Conservation (phyloP, 2,329 filamentous ascomycete species). For the Exserohilum turcica region DNA sequence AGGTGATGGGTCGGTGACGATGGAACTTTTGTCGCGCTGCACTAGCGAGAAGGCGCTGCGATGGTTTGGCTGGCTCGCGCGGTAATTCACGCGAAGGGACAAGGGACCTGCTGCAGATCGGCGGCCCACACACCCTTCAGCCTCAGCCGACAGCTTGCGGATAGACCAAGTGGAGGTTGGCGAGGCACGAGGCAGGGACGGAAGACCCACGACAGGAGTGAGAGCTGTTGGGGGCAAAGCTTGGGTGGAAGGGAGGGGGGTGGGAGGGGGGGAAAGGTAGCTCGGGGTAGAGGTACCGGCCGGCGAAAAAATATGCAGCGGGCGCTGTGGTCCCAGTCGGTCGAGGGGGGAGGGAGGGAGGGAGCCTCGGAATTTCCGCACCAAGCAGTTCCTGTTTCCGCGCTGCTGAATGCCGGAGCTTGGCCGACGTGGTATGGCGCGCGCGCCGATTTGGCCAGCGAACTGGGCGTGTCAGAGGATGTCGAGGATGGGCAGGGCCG, state of each 20-base stretch:
- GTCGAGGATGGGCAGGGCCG: neutral
- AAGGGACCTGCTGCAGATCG: conserved; percentile 44
- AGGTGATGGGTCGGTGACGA: conserved; percentile 21
- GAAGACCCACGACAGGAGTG: conserved; percentile 32
- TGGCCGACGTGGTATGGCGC: conserved; percentile 17
- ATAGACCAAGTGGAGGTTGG: conserved; percentile 42
- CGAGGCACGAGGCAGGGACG: conserved; percentile 42
- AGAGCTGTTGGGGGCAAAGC: conserved; percentile 17
- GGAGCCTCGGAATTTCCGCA: conserved; percentile 32
- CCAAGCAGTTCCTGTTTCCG: conserved; percentile 28
- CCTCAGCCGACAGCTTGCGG: conserved; percentile 44
- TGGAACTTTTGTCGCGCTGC: conserved; percentile 16
- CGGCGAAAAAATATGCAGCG: conserved; percentile 36
- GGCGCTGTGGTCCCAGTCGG: conserved; percentile 22
- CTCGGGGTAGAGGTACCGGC: conserved; percentile 21
- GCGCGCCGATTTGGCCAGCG: neutral
- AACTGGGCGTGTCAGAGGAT: neutral
- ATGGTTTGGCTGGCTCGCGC: conserved; percentile 39
- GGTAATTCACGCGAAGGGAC: conserved; percentile 41
- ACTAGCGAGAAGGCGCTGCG: conserved; percentile 19
- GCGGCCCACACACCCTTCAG: conserved; percentile 44
- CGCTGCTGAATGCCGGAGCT: conserved; percentile 32
- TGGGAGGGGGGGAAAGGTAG: conserved; percentile 5
- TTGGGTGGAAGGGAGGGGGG: conserved; percentile 18
- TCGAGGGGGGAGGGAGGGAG: too few species aligned